These are phyloP conservation scores for Stephania japonica DNA, from an alignment of 164 flowering plant genomes.

Conservation along the genomic window DNA sequence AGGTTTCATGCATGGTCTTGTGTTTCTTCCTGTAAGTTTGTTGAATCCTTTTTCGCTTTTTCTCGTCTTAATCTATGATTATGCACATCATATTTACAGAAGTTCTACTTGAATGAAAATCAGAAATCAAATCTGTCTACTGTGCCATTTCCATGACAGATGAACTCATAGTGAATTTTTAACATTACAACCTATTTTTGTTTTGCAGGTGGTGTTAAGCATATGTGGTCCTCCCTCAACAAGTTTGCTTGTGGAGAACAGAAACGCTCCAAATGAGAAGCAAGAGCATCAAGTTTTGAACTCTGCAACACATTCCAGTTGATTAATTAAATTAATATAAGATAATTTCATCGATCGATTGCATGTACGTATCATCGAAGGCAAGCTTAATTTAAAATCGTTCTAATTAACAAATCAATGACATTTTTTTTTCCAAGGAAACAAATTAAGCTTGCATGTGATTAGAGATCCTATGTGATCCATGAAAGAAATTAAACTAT, in stretches of 20 bases:
- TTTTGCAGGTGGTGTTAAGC: conserved; percentile 65
- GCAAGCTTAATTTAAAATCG: no score
- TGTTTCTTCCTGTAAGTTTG: conserved; percentile 77
- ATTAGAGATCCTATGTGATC: no score
- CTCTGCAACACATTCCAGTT: conserved; percentile 5
- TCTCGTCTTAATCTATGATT: background rate
- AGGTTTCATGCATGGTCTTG: conserved; percentile 91
- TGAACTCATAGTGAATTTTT: background rate
- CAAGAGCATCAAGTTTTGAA: conserved; percentile 9
- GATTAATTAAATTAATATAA: background rate
- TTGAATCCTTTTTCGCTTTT: background rate
- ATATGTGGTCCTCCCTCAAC: conserved; percentile 75
- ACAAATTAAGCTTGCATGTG: no score
- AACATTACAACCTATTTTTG: background rate
- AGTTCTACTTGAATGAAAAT: background rate
- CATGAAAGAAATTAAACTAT: no score
- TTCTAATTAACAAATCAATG: no score
- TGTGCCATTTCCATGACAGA: no score
- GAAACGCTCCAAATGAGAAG: conserved; percentile 6
- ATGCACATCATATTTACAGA: background rate
- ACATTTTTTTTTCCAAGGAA: no score
- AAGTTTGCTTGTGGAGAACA: conserved; percentile 9
- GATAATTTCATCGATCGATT: no score
- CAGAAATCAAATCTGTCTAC: background rate
- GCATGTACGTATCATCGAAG: no score